A percentile compares a stretch with the other conserved stretches of the same genome.
phyloP scores from a whole-genome alignment of 441 rosid species.

The Flueggea neowawraea region DNA sequence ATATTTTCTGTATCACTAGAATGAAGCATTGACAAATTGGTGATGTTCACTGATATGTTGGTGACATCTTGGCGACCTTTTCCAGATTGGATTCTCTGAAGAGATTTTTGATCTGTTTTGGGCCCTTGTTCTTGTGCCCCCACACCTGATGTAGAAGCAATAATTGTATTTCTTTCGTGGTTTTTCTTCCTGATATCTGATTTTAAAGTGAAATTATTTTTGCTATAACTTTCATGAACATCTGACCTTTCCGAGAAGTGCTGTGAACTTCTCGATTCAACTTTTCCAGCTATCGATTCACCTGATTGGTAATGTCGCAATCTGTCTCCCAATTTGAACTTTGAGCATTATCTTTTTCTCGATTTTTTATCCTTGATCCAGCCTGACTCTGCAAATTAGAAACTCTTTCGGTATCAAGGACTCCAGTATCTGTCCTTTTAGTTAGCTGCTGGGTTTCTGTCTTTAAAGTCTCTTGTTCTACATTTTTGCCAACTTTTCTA shows the following conservation, averaged over 20 bases:
- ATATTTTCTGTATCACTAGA: slow-evolving; percentile 29
- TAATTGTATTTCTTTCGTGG: slow-evolving; percentile 27
- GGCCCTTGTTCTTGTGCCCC: slow-evolving; percentile 15
- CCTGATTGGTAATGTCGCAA: slow-evolving; percentile 27
- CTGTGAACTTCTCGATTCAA: slow-evolving; percentile 35
- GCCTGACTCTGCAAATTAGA: slow-evolving; percentile 33
- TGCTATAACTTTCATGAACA: slow-evolving; percentile 23
- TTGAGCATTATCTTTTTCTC: slow-evolving; percentile 36
- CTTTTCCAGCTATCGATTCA: slow-evolving; percentile 30
- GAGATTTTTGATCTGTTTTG: slow-evolving; percentile 29
- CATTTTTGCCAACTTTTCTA: slow-evolving; percentile 11
- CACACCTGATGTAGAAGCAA: slow-evolving; percentile 29
- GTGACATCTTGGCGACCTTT: slow-evolving; percentile 35
- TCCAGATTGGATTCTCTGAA: slow-evolving; percentile 33
- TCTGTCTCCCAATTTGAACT: slow-evolving; percentile 25
- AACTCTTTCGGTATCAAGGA: slow-evolving; percentile 25
- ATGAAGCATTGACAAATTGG: slow-evolving; percentile 32
- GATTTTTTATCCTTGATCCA: slow-evolving; percentile 38
- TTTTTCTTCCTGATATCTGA: slow-evolving; percentile 37
- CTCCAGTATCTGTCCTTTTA: slow-evolving; percentile 31
- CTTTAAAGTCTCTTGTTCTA: slow-evolving; percentile 21
- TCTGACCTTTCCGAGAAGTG: slow-evolving; percentile 28
- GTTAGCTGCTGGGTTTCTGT: slow-evolving; percentile 23
- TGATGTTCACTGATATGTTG: slow-evolving; percentile 32
- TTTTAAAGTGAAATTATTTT: slow-evolving; percentile 30